A percentile compares a stretch with the other conserved stretches of the same genome.
Evolutionary conservation across 371 early-diverging fungal species (phyloP).

Genomic region (Mortierella sp.): DNA sequence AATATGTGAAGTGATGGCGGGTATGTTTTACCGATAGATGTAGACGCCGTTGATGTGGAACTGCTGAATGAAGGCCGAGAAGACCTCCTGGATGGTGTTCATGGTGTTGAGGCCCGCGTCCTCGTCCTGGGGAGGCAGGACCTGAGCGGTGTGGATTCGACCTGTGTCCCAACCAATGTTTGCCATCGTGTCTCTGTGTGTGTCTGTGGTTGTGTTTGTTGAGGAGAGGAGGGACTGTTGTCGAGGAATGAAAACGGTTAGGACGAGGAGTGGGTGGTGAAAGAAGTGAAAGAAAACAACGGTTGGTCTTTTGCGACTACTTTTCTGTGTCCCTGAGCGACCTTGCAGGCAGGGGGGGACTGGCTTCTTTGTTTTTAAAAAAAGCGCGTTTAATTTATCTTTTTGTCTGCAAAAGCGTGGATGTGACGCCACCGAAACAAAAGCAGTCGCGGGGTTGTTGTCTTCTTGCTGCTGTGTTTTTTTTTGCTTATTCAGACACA

Average conservation of each 20-base stretch:
- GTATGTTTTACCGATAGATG: slow-evolving; percentile 74
- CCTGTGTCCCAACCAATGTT: slow-evolving; percentile 89
- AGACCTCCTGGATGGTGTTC: slow-evolving; percentile 65
- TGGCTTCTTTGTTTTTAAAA: slow-evolving; percentile 7
- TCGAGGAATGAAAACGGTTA: not conserved
- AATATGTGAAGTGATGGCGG: not conserved
- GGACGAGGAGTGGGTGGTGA: slow-evolving; percentile 8
- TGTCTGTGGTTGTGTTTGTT: not conserved
- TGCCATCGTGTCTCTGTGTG: slow-evolving; percentile 56
- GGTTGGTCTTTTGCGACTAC: slow-evolving; percentile 16
- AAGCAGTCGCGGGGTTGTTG: slow-evolving; percentile 20
- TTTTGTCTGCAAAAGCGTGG: too few species aligned
- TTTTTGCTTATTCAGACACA: slow-evolving; percentile 7
- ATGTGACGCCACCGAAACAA: slow-evolving; percentile 10
- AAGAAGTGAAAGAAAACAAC: not conserved
- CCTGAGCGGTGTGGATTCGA: slow-evolving; percentile 77
- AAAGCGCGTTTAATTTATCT: slow-evolving; percentile 16
- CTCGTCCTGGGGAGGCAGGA: slow-evolving; percentile 72
- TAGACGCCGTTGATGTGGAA: slow-evolving; percentile 82
- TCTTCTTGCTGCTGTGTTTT: not conserved
- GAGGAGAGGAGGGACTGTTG: slow-evolving; percentile 10
- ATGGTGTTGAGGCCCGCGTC: slow-evolving; percentile 63
- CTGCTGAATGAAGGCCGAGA: slow-evolving; percentile 83
- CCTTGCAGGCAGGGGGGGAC: not conserved
- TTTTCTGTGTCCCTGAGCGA: not conserved